Percentiles rank a stretch among this genome's conserved stretches.
phyloP scores from a whole-genome alignment of 2,329 filamentous ascomycete genomes.

The Sporothrix variecibatus region DNA sequence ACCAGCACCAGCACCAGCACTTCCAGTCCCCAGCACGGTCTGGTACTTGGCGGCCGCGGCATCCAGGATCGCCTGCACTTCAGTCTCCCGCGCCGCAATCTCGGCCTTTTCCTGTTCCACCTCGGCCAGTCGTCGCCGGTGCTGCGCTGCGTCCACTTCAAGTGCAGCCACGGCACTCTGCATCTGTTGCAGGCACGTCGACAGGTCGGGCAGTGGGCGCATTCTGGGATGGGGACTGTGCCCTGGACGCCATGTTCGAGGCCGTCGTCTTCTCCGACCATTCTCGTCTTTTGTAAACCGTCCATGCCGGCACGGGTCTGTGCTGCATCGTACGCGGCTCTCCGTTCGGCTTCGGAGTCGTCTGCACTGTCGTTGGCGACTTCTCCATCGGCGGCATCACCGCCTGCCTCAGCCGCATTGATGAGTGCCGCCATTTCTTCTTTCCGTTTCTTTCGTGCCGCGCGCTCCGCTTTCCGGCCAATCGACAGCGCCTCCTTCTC shows the following conservation, averaged over 20 bases:
- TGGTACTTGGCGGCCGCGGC: slow-evolving; percentile 71
- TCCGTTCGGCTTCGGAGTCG: slow-evolving; percentile 71
- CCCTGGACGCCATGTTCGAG: slow-evolving; percentile 34
- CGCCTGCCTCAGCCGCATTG: slow-evolving; percentile 69
- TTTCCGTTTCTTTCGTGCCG: slow-evolving; percentile 65
- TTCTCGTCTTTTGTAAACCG: slow-evolving; percentile 55
- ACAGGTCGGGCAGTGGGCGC: slow-evolving; percentile 73
- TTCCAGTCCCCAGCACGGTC: slow-evolving; percentile 44
- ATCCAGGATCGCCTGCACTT: slow-evolving; percentile 78
- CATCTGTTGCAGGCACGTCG: slow-evolving; percentile 65
- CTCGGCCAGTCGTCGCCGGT: slow-evolving; percentile 64
- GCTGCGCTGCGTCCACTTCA: slow-evolving; percentile 62
- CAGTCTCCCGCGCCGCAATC: slow-evolving; percentile 68
- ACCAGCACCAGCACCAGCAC: background rate
- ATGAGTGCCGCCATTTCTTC: slow-evolving; percentile 84
- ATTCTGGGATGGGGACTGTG: slow-evolving; percentile 60
- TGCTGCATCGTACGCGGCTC: slow-evolving; percentile 81
- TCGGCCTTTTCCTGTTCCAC: slow-evolving; percentile 68
- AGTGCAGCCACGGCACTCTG: slow-evolving; percentile 63
- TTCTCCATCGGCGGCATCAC: slow-evolving; percentile 57
- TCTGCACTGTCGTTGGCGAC: slow-evolving; percentile 64
- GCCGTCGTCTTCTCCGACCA: slow-evolving; percentile 38
- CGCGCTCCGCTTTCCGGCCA: slow-evolving; percentile 75
- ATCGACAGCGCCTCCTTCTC: slow-evolving; percentile 74
- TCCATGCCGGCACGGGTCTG: slow-evolving; percentile 89